Percentiles rank a stretch among this genome's conserved stretches.
phyloP scores from a whole-genome alignment of 768 basidiomycete species.

The Sporobolomyces roseus region DNA sequence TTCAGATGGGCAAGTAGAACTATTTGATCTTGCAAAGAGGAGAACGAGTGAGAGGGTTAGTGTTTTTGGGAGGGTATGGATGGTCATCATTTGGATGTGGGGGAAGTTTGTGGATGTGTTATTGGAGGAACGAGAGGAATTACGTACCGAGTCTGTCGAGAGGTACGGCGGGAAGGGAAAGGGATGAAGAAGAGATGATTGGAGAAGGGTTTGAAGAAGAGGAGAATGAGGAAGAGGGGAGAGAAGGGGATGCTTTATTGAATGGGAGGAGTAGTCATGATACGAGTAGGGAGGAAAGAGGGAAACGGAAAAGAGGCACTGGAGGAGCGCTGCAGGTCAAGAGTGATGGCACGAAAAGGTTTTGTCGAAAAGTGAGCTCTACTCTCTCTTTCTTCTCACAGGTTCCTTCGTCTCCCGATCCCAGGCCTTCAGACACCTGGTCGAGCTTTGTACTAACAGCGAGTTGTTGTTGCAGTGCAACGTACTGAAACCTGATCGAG shows the following conservation, averaged over 20 bases:
- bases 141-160: background rate
- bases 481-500: slow-evolving; percentile 34
- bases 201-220: background rate
- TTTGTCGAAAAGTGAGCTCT: slow-evolving; percentile 32
- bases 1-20: background rate
- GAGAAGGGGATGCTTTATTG: background rate
- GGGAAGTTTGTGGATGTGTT: slow-evolving; percentile 8
- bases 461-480: slow-evolving; percentile 20
- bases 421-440: background rate
- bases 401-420: background rate
- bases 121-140: background rate
- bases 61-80: background rate
- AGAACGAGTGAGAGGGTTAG: background rate
- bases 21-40: background rate
- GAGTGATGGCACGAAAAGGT: slow-evolving; percentile 25
- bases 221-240: background rate
- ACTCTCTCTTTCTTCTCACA: too few species aligned
- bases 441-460: too few species aligned
- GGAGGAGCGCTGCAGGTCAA: slow-evolving; percentile 25
- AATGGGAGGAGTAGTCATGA: too few species aligned
- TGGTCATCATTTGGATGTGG: slow-evolving; percentile 5
- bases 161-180: background rate
- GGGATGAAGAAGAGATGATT: slow-evolving; percentile 4
- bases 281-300: background rate
- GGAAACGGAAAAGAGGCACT: background rate